Base-by-base conservation (phyloP, 306 rosid species). In the Cucumis cinereus region DNA sequence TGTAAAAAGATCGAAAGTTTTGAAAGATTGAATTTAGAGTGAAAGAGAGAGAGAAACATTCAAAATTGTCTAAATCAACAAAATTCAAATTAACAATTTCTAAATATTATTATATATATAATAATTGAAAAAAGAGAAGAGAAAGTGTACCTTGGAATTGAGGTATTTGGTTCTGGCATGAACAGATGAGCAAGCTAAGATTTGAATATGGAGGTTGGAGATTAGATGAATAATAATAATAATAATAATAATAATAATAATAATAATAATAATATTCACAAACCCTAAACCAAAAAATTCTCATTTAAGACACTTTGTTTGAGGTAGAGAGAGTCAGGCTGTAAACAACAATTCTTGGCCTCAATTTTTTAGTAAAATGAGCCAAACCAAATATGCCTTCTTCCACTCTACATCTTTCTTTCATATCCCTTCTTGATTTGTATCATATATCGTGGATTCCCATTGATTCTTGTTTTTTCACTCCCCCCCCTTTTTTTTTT, bases 131-230 rank as follows among this genome's bases (percentile, higher is more conserved):
- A 61, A 41, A 24, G 23, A 53, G 36, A 60, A 35, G 47, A 33
- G 45, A 40, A 50, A 19, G 45, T 83, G 79, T 83, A 91, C 98
- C 96, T 93, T 84, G 91, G 61, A 88, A 83, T 83, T 22, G 95
- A 88, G 85, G 82, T 73, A 77, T 84, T 90, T 74, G 95, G 90
- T 79, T 93, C 91, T 87, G 88, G 98, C 96, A 93, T 93, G 93
- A 93, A 90, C 92, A 86, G 75, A 2, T 30, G 3, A 81, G 88
- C 83, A 52, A 76, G 77, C 15, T 80, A 70, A 83, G 85, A 66
- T 77, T 81, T 10, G 87, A 81, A 66, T 87, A 84, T 38, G 19
- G 68, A 83, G 87, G 84, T 81, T 83, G 90, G 64, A 57, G 2
- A 3, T 80, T 78, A 81, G 50, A 36, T 68, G 70, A 77, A 14